Percentiles rank a stretch among this genome's conserved stretches.
phyloP scores from a whole-genome alignment of 805 yeast genomes.

The Candida maltosa region DNA sequence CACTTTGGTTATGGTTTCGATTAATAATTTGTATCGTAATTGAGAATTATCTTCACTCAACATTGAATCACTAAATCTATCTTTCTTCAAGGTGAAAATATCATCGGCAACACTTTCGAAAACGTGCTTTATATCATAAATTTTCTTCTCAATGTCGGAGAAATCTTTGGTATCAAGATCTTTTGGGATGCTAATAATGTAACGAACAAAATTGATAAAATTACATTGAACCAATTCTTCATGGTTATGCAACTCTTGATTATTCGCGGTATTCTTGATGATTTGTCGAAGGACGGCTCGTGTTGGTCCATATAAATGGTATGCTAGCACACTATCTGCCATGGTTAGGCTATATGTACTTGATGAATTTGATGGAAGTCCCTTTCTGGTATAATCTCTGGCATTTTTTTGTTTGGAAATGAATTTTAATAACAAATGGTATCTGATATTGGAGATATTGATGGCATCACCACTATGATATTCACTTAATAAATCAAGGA shows the following conservation, averaged over 20 bases:
- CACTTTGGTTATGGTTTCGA: conserved; percentile 32
- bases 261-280: conserved; percentile 12
- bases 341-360: conserved; percentile 22
- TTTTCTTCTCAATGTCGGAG: conserved; percentile 18
- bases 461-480: conserved; percentile 35
- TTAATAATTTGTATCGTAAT: conserved; percentile 14
- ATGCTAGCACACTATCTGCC: conserved; percentile 29
- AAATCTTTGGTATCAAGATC: conserved; percentile 13
- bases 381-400: conserved; percentile 5
- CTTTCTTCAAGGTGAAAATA: conserved; percentile 22
- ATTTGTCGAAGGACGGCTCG: conserved; percentile 25
- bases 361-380: conserved; percentile 7
- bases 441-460: conserved; percentile 33
- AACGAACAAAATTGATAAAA: conserved; percentile 34
- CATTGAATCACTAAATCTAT: conserved; percentile 22
- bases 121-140: conserved; percentile 24
- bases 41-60: conserved; percentile 11
- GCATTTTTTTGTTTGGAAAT: conserved; percentile 19
- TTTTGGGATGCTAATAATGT: conserved; percentile 28
- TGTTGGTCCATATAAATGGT: conserved; percentile 20
- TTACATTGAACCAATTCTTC: conserved; percentile 40
- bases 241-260: conserved; percentile 10
- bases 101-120: conserved; percentile 25
- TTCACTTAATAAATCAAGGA: conserved; percentile 25
- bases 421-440: conserved; percentile 28